Conservation (phyloP, 768 basidiomycete genomes). For the Gymnopilus dilepis region DNA sequence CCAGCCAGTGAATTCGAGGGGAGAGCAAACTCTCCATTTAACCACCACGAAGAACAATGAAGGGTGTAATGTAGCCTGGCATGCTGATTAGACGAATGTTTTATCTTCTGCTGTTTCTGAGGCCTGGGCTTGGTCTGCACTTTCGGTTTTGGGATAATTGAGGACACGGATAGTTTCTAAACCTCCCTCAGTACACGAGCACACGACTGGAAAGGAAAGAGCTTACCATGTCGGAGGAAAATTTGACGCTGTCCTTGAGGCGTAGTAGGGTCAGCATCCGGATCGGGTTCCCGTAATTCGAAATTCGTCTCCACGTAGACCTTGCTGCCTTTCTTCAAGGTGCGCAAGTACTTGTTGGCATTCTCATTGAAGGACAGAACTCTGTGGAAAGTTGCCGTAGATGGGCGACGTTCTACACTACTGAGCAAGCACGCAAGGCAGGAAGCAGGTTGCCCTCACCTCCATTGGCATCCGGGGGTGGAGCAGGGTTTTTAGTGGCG, state of each 20-base stretch:
- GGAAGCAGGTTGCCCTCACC: conserved; percentile 43
- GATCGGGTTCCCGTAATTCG: conserved; percentile 76
- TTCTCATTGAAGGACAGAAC: conserved; percentile 72
- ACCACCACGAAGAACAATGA: conserved; percentile 26
- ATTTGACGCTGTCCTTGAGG: conserved; percentile 82
- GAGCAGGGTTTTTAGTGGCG: conserved; percentile 70
- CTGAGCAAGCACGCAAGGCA: background rate
- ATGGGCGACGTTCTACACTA: conserved; percentile 51
- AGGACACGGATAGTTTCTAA: conserved; percentile 63
- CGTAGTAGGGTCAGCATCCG: conserved; percentile 65
- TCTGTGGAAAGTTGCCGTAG: conserved; percentile 75
- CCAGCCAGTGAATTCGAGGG: conserved; percentile 33
- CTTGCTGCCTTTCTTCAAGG: conserved; percentile 68
- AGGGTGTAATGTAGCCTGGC: background rate
- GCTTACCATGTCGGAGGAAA: conserved; percentile 78
- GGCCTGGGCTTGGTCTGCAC: conserved; percentile 8
- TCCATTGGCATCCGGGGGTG: conserved; percentile 63
- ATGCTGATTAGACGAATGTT: conserved; percentile 1
- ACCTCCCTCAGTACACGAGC: conserved; percentile 6
- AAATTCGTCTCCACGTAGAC: conserved; percentile 85
- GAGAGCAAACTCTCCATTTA: conserved; percentile 45
- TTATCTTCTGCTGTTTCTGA: background rate
- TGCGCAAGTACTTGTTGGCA: conserved; percentile 67
- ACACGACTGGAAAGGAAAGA: background rate
- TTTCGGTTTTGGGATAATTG: conserved; percentile 34